phyloP scores from a whole-genome alignment of 345 rosid genomes.

The Erodium maritimum region DNA sequence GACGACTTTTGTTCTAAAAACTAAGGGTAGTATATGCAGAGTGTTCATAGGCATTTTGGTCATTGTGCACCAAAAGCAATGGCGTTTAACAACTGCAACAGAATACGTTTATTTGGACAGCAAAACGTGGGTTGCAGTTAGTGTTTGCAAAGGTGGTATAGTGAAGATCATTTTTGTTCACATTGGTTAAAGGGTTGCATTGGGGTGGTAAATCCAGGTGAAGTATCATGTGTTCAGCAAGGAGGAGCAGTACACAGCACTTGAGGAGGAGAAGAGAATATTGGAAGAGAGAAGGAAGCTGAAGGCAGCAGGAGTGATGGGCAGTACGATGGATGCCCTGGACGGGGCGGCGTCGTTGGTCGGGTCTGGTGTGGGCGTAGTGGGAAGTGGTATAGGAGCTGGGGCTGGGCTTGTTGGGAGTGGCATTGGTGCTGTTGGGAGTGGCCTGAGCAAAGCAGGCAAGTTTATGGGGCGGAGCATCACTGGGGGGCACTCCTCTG shows the following conservation, averaged over 20 bases:
- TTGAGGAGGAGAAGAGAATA: slow-evolving; percentile 80
- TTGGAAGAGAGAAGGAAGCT: slow-evolving; percentile 67
- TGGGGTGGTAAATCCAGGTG: slow-evolving; percentile 22
- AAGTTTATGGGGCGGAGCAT: slow-evolving; percentile 76
- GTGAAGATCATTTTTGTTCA: too few species aligned
- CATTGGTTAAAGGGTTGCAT: neutral
- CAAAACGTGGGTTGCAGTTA: too few species aligned
- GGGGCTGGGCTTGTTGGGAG: slow-evolving; percentile 61
- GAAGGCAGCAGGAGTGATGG: slow-evolving; percentile 88
- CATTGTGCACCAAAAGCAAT: too few species aligned
- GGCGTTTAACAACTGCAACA: too few species aligned
- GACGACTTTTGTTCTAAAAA: too few species aligned
- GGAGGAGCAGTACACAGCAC: slow-evolving; percentile 78
- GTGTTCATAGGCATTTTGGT: too few species aligned
- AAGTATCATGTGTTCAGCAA: slow-evolving; percentile 57
- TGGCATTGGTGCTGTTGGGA: slow-evolving; percentile 34
- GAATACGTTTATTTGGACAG: too few species aligned
- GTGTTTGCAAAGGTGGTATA: too few species aligned
- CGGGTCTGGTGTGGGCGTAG: slow-evolving; percentile 44
- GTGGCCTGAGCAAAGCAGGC: slow-evolving; percentile 75
- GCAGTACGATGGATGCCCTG: slow-evolving; percentile 78
- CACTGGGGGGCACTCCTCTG: slow-evolving; percentile 62
- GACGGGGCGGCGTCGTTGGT: slow-evolving; percentile 56
- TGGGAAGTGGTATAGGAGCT: slow-evolving; percentile 48
- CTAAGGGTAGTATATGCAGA: too few species aligned